A percentile compares a stretch with the other conserved stretches of the same genome.
These are phyloP conservation scores for Microbotryum silenes-acaulis DNA, from an alignment of 1,284 basidiomycete genomes.

Conservation along the genomic window DNA sequence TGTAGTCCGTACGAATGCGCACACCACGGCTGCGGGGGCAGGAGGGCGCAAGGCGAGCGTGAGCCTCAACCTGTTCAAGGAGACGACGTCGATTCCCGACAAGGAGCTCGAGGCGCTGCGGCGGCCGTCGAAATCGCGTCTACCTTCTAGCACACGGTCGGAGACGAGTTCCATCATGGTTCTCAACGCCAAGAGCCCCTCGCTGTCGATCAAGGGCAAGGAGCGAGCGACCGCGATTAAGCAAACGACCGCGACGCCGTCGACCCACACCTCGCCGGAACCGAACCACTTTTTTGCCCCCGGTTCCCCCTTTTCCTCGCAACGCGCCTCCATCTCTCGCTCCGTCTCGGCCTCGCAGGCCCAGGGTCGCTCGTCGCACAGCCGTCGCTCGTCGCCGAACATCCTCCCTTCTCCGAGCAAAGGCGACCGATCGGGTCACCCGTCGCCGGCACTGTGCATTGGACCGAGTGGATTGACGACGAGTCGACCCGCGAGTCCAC, in stretches of 20 bases:
- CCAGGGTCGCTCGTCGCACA: not conserved
- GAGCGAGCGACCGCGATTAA: slow-evolving; percentile 5
- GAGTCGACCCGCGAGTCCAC: slow-evolving; percentile 16
- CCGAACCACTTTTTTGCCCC: not conserved
- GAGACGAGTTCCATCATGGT: not conserved
- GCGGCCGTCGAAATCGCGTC: slow-evolving; percentile 8
- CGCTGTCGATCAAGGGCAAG: slow-evolving; percentile 18
- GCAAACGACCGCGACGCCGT: slow-evolving; percentile 1
- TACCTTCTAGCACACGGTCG: not conserved
- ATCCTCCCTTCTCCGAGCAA: no score
- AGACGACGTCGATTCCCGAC: slow-evolving; percentile 16
- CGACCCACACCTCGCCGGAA: slow-evolving; percentile 14
- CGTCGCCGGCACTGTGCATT: no score
- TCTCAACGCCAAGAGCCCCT: not conserved
- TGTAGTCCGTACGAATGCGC: no score
- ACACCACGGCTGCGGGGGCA: no score
- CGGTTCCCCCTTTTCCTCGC: not conserved
- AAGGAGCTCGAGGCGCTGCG: slow-evolving; percentile 7
- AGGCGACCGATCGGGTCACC: no score
- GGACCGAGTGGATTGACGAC: slow-evolving; percentile 9
- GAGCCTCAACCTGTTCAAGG: slow-evolving; percentile 34
- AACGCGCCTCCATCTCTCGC: not conserved
- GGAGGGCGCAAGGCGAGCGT: slow-evolving; percentile 33
- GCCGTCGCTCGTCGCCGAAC: no score
- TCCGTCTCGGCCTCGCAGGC: not conserved